Base-by-base conservation (phyloP, 1,284 basidiomycete species). In the Apiotrichum gracile region DNA sequence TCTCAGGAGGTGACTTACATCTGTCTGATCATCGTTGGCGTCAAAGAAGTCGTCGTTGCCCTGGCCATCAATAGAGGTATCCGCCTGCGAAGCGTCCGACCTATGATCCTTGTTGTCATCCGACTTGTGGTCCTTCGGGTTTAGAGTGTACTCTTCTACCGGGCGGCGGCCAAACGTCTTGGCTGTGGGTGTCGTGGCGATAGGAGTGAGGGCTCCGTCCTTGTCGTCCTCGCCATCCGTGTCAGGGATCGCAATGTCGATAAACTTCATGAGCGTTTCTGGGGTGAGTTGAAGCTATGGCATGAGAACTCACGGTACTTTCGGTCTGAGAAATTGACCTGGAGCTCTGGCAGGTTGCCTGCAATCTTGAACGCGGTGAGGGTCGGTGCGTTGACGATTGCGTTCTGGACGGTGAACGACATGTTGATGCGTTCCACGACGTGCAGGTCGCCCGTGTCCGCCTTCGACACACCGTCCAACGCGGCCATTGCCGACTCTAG, bases 391-490 rank as follows among this genome's bases (percentile, higher is more conserved):
- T 84, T 85, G 29, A 97, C 85, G 62, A 99, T 99, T 2, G 92
- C 97, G 68, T 88, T 96, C 65, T 97, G 90, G 19, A 97, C 83
- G 60, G 86, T 83, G 52, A 99, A 84, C 58, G 89, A 85, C 68
- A 99, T 85, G 73, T 86, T 96, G 72, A 93, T 91, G 42, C 91
- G 84, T 75, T 98, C 97, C 31, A 99, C 77, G 48, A 99, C 79
- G 74, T 98, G 96, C 21, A 94, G 78, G 43, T 83, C 81, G 14
- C 39, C 45, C 1, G 35, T 19, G 2, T 63, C 61, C 5, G 55
- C 49, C 22, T 73, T 74, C 19, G 77, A 77, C 14, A 68, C 59
- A 47, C 81, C 76, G 12, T 79, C 81, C 43, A 96, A 78, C 33
- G 90, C 88, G 19, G 83, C 77, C 58, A 91, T 83, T 70, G 91